Conservation (phyloP, 2,329 filamentous ascomycete genomes). For the Arachnopeziza araneosa region DNA sequence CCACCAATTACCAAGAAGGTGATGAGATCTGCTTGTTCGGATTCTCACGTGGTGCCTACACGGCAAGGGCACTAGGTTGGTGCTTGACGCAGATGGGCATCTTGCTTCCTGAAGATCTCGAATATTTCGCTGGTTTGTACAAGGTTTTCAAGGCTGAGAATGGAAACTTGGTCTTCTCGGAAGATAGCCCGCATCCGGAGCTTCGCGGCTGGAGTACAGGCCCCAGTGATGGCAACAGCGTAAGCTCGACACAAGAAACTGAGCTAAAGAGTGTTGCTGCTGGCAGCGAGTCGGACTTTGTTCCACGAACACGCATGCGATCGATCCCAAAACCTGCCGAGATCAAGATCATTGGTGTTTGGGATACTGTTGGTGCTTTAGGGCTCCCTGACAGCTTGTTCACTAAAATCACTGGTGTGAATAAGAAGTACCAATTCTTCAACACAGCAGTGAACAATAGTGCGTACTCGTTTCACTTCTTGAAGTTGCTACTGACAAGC, state of each 20-base stretch:
- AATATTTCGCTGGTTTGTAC: conserved; percentile 31
- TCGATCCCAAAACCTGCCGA: conserved; percentile 30
- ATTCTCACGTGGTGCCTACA: conserved; percentile 38
- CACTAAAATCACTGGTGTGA: conserved; percentile 1
- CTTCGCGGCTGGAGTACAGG: conserved; percentile 1
- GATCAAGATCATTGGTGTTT: conserved; percentile 9
- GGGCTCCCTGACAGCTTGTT: conserved; percentile 7
- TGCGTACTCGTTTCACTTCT: background rate
- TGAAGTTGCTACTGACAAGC: conserved; percentile 30
- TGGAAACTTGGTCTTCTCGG: background rate
- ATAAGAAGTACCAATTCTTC: conserved; percentile 4
- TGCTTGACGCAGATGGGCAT: conserved; percentile 29
- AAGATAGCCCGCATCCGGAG: background rate
- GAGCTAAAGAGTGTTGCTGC: conserved; percentile 1
- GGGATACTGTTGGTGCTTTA: conserved; percentile 5
- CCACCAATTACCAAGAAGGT: conserved; percentile 35
- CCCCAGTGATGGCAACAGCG: background rate
- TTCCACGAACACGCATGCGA: conserved; percentile 43
- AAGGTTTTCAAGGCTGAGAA: background rate
- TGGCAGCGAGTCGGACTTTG: conserved; percentile 27
- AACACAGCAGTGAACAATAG: conserved; percentile 6
- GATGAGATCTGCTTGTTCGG: conserved; percentile 36
- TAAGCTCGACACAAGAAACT: background rate
- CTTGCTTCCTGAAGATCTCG: conserved; percentile 34
- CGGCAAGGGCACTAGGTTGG: conserved; percentile 30